Percentiles rank a stretch among this genome's conserved stretches.
phyloP scores from a whole-genome alignment of 2,329 filamentous ascomycete genomes.

The Venturia oleaginea region DNA sequence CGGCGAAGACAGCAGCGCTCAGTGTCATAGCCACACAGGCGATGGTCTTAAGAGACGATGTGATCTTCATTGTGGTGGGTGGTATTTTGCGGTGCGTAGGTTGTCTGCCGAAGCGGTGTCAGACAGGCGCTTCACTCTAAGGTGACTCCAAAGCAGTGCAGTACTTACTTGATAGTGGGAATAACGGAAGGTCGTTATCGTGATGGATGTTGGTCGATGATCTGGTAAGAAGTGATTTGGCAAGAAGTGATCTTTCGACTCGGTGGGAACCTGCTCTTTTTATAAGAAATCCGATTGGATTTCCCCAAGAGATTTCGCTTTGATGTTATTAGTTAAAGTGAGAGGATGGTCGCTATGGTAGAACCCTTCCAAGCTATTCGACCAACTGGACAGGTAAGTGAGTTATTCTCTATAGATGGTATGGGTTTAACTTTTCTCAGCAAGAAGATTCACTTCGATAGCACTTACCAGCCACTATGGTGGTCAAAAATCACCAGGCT shows the following conservation, averaged over 20 bases:
- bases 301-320: too few species aligned
- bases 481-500: neutral
- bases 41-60: neutral
- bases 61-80: neutral
- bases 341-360: too few species aligned
- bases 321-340: too few species aligned
- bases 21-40: neutral
- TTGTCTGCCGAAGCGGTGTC: neutral
- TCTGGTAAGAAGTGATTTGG: too few species aligned
- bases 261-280: too few species aligned
- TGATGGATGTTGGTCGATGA: neutral
- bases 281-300: too few species aligned
- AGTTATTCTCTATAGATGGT: neutral
- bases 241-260: too few species aligned
- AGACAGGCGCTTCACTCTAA: neutral
- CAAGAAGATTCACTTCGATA: neutral
- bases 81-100: neutral
- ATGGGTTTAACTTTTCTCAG: neutral
- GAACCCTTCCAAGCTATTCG: neutral
- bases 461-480: neutral
- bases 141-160: too few species aligned
- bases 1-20: neutral
- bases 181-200: neutral
- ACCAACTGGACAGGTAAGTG: neutral
- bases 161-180: neutral